Evolutionary conservation across 1,139 yeast species (phyloP).

Genomic region (Taphrina sp.): DNA sequence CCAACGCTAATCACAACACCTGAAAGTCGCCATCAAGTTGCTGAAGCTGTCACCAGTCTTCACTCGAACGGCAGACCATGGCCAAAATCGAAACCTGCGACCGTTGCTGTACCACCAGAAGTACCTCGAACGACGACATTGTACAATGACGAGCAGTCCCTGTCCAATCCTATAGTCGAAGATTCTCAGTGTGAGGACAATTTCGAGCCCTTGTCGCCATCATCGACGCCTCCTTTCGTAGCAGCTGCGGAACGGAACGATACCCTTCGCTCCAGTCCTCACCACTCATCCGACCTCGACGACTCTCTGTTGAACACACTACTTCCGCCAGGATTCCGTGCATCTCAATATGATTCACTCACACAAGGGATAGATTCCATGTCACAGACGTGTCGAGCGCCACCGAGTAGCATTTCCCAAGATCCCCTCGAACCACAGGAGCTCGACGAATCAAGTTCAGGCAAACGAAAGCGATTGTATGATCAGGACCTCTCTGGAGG

Average conservation of each 20-base stretch:
- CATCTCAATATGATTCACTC: background rate
- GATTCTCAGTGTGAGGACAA: slow-evolving; percentile 10
- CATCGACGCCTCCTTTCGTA: background rate
- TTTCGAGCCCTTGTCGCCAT: background rate
- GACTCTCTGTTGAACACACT: slow-evolving; percentile 10
- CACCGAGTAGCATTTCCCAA: slow-evolving; percentile 3
- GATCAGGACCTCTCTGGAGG: too few relatives aligned
- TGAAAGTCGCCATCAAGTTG: too few relatives aligned
- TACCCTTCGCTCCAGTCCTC: background rate
- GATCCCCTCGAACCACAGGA: too few relatives aligned
- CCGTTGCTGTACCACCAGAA: background rate
- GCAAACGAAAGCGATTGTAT: too few relatives aligned
- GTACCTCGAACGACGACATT: background rate
- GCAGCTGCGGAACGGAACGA: background rate
- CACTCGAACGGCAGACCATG: background rate
- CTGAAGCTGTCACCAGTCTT: background rate
- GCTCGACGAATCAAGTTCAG: too few relatives aligned
- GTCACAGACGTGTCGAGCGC: background rate
- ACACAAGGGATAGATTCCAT: slow-evolving; percentile 3
- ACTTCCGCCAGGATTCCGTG: background rate
- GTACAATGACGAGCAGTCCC: background rate
- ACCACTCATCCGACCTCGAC: background rate
- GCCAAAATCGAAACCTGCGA: background rate
- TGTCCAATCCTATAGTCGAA: background rate
- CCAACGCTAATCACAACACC: background rate